phyloP scores from a whole-genome alignment of 225 moss, liverwort and hornwort genomes.

The Bryoerythrophyllum caledonicum region DNA sequence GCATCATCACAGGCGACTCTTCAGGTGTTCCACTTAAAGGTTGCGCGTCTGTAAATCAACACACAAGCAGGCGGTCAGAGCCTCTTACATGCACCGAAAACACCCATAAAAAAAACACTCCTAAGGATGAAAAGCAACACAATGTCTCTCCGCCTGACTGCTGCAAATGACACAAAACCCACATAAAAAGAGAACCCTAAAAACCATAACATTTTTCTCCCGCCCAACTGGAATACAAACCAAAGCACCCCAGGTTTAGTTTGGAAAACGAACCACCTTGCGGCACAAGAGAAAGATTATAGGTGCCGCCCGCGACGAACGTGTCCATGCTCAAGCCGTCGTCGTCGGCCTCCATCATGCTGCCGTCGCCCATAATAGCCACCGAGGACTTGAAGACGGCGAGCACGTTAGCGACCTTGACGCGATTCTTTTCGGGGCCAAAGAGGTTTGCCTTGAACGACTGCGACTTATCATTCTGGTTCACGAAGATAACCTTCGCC shows the following conservation, averaged over 20 bases:
- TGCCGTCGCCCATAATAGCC: slow-evolving; percentile 57
- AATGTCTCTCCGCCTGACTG: not conserved
- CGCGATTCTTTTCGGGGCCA: slow-evolving; percentile 45
- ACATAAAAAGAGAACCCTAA: slow-evolving; percentile 3
- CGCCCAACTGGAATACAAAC: too few relatives aligned
- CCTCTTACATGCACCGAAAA: not conserved
- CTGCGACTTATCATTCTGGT: slow-evolving; percentile 48
- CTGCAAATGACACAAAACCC: not conserved
- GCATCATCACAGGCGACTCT: slow-evolving; percentile 52
- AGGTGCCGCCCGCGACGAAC: slow-evolving; percentile 45
- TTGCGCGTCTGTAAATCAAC: slow-evolving; percentile 33
- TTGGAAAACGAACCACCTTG: slow-evolving; percentile 38
- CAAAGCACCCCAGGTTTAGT: not conserved
- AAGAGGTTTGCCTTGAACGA: slow-evolving; percentile 51
- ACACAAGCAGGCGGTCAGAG: not conserved
- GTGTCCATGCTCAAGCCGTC: slow-evolving; percentile 57
- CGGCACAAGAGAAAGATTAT: slow-evolving; percentile 45
- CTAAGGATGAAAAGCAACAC: not conserved
- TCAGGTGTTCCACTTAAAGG: slow-evolving; percentile 28
- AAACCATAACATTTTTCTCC: too few relatives aligned
- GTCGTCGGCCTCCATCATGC: slow-evolving; percentile 62
- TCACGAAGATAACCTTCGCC: slow-evolving; percentile 48
- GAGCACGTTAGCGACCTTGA: slow-evolving; percentile 52
- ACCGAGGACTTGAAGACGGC: slow-evolving; percentile 55
- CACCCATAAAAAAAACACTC: too few relatives aligned